phyloP scores from a whole-genome alignment of 768 basidiomycete species.

The Tephrocybe sp. region DNA sequence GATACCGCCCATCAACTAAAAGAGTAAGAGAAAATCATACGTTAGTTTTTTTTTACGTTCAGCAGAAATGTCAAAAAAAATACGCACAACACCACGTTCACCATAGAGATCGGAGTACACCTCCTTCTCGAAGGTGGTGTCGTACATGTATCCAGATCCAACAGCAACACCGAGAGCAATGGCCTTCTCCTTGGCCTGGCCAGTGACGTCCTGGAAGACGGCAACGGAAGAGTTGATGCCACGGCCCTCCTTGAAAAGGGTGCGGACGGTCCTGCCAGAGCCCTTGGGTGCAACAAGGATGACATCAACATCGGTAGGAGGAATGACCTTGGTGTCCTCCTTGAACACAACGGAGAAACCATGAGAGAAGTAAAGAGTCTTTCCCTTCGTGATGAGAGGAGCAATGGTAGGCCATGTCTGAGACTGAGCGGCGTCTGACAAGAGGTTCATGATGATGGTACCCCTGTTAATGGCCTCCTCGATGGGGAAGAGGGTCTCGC shows the following conservation, averaged over 20 bases:
- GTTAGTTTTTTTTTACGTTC: slow-evolving; percentile 8
- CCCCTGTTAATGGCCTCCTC: slow-evolving; percentile 95
- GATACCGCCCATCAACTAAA: slow-evolving; percentile 93
- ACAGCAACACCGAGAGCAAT: slow-evolving; percentile 91
- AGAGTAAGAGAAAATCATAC: slow-evolving; percentile 4
- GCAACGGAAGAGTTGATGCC: slow-evolving; percentile 96
- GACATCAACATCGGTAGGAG: slow-evolving; percentile 93
- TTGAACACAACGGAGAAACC: slow-evolving; percentile 99
- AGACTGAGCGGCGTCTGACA: slow-evolving; percentile 99
- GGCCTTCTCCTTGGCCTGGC: slow-evolving; percentile 97
- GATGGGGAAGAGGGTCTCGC: slow-evolving; percentile 96
- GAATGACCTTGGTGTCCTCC: slow-evolving; percentile 92
- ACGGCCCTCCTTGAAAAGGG: slow-evolving; percentile 99
- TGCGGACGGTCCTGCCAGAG: slow-evolving; percentile 97
- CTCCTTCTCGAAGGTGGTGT: slow-evolving; percentile 99
- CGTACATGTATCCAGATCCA: slow-evolving; percentile 97
- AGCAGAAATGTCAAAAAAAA: not conserved
- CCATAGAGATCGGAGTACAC: slow-evolving; percentile 99
- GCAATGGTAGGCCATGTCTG: slow-evolving; percentile 88
- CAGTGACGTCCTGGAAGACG: slow-evolving; percentile 96
- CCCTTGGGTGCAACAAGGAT: slow-evolving; percentile 99
- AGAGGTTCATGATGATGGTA: slow-evolving; percentile 99
- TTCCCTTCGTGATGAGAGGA: slow-evolving; percentile 98
- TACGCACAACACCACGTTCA: slow-evolving; percentile 96
- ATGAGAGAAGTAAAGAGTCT: slow-evolving; percentile 99